Evolutionary conservation across 1,139 yeast species (phyloP).

Genomic region (Yamadazyma trypodendri): DNA sequence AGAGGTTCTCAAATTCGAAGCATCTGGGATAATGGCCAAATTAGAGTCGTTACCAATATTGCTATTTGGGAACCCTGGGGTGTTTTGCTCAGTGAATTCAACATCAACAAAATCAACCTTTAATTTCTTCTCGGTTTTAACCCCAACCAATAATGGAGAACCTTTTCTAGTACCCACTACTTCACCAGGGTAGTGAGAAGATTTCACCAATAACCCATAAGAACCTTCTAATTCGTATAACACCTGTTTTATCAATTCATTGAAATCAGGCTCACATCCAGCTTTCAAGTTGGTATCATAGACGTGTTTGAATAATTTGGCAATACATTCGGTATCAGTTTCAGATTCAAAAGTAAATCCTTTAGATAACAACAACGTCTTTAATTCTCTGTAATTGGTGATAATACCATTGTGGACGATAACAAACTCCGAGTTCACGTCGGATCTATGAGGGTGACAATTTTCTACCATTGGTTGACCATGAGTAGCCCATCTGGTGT

Average conservation of each 20-base stretch:
- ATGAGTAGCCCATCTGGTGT: conserved; percentile 99
- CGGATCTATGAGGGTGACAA: conserved; percentile 97
- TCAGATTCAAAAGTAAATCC: conserved; percentile 87
- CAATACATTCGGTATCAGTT: conserved; percentile 97
- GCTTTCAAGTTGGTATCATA: conserved; percentile 73
- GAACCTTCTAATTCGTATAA: conserved; percentile 95
- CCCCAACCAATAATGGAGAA: conserved; percentile 95
- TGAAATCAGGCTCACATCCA: conserved; percentile 63
- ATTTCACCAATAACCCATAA: conserved; percentile 91
- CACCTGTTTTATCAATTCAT: conserved; percentile 89
- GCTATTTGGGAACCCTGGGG: conserved; percentile 8
- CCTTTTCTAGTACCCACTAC: conserved; percentile 98
- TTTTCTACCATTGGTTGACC: conserved; percentile 85
- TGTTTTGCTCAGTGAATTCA: conserved; percentile 73
- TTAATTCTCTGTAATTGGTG: conserved; percentile 89
- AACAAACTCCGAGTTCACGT: conserved; percentile 74
- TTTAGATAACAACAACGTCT: conserved; percentile 73
- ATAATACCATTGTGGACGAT: conserved; percentile 98
- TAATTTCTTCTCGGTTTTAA: conserved; percentile 89
- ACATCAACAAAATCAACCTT: conserved; percentile 98
- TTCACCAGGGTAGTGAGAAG: conserved; percentile 92
- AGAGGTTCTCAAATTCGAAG: conserved; percentile 71
- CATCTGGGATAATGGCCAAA: conserved; percentile 30
- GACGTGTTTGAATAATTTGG: conserved; percentile 88
- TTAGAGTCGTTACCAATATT: conserved; percentile 19